These are phyloP conservation scores for Theobroma grandiflorum DNA, from an alignment of 441 rosid genomes.

Conservation along the genomic window DNA sequence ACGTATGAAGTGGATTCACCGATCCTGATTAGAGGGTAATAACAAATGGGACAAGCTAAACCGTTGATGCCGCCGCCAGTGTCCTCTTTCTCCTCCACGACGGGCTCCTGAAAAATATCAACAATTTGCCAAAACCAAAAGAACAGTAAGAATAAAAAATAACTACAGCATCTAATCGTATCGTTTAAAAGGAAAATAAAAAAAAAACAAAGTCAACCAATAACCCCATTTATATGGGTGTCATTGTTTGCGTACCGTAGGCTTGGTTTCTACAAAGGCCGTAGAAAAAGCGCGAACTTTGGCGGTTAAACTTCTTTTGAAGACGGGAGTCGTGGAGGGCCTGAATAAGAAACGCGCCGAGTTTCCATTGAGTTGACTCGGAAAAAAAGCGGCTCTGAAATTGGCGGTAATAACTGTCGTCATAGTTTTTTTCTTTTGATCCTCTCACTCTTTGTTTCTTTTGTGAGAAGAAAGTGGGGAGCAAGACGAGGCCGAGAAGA, in stretches of 20 bases:
- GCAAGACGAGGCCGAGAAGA: background rate
- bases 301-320: constrained; percentile 26
- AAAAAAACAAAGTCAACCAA: background rate
- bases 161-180: background rate
- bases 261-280: constrained; percentile 48
- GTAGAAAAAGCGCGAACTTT: constrained; percentile 53
- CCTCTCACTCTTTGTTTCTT: background rate
- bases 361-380: constrained; percentile 20
- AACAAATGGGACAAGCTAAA: constrained; percentile 85
- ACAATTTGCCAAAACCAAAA: background rate
- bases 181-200: background rate
- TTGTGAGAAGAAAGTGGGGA: background rate
- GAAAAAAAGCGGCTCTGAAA: constrained; percentile 35
- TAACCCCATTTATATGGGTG: background rate
- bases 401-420: constrained; percentile 32
- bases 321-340: constrained; percentile 11
- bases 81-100: constrained; percentile 43
- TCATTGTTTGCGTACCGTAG: constrained; percentile 37
- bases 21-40: constrained; percentile 43
- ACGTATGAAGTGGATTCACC: constrained; percentile 41
- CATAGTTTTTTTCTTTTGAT: background rate
- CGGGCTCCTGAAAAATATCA: constrained; percentile 45
- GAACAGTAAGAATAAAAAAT: background rate
- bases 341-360: constrained; percentile 29
- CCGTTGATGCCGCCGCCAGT: constrained; percentile 32